Percentiles rank a stretch among this genome's conserved stretches.
Evolutionary conservation across 352 stramenopile genomes (phyloP).

Genomic region (Aphanomyces cochlioides): DNA sequence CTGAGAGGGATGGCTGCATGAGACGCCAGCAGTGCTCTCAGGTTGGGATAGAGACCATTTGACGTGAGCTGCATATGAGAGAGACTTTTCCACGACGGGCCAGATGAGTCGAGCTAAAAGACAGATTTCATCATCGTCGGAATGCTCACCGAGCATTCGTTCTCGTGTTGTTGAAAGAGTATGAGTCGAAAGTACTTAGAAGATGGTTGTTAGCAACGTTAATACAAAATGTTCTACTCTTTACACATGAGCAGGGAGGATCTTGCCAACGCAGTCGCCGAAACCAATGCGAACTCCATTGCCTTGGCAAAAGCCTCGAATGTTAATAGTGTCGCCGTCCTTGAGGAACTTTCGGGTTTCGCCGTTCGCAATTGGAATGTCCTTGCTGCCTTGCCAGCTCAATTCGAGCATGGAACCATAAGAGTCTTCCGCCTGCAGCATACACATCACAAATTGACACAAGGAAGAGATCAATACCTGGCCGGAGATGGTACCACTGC

Average conservation of each 20-base stretch:
- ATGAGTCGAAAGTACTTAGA: too few species aligned
- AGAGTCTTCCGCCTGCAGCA: conserved; percentile 51
- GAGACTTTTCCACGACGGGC: too few species aligned
- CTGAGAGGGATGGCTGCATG: too few species aligned
- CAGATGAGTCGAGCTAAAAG: too few species aligned
- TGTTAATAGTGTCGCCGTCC: conserved; percentile 91
- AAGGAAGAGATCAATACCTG: conserved; percentile 11
- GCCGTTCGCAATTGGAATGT: conserved; percentile 72
- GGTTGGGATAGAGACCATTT: too few species aligned
- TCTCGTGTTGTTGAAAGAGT: too few species aligned
- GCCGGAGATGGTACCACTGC: conserved; percentile 93
- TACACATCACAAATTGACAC: too few species aligned
- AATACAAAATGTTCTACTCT: background rate
- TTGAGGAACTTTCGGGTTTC: conserved; percentile 91
- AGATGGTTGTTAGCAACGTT: too few species aligned
- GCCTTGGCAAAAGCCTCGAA: conserved; percentile 90
- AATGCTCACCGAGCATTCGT: too few species aligned
- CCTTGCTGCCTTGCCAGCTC: conserved; percentile 90
- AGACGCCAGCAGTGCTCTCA: too few species aligned
- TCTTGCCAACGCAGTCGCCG: conserved; percentile 87
- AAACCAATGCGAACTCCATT: conserved; percentile 93
- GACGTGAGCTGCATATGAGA: too few species aligned
- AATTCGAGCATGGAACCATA: conserved; percentile 96
- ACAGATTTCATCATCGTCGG: too few species aligned
- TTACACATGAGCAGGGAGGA: conserved; percentile 83